Percentiles rank a stretch among this genome's conserved stretches.
Evolutionary conservation across 2,329 filamentous ascomycete species (phyloP).

Genomic region (Aspergillus versicolor): DNA sequence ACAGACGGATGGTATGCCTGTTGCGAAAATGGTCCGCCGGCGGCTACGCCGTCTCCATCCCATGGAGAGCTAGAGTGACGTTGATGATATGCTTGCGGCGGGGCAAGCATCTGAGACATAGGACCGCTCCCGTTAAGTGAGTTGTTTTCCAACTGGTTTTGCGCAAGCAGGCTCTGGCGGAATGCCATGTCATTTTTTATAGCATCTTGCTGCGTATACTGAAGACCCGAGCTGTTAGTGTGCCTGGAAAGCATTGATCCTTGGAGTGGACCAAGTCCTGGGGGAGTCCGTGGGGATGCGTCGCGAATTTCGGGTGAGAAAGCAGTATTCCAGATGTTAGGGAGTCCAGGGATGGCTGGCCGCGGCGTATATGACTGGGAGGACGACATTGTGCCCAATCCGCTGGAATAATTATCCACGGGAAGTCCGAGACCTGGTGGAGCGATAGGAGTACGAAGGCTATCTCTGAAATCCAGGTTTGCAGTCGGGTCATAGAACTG

Average conservation of each 20-base stretch:
- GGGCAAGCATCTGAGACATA: slow-evolving; percentile 26
- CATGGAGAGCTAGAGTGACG: slow-evolving; percentile 23
- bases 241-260: slow-evolving; percentile 17
- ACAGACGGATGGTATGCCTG: slow-evolving; percentile 11
- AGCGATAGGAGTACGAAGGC: slow-evolving; percentile 27
- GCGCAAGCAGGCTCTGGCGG: slow-evolving; percentile 27
- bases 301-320: slow-evolving; percentile 47
- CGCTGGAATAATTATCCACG: slow-evolving; percentile 17
- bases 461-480: slow-evolving; percentile 22
- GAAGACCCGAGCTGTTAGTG: slow-evolving; percentile 17
- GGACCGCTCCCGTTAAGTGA: slow-evolving; percentile 21
- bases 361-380: slow-evolving; percentile 35
- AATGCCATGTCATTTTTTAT: slow-evolving; percentile 28
- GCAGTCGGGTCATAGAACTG: slow-evolving; percentile 23
- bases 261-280: slow-evolving; percentile 29
- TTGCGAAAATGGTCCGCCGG: slow-evolving; percentile 1
- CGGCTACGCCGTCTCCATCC: slow-evolving; percentile 22
- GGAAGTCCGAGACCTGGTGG: slow-evolving; percentile 35
- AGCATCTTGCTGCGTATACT: slow-evolving; percentile 26
- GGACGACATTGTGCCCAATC: slow-evolving; percentile 21
- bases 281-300: slow-evolving; percentile 39
- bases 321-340: slow-evolving; percentile 47
- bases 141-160: slow-evolving; percentile 23
- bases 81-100: slow-evolving; percentile 16
- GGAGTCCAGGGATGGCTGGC: slow-evolving; percentile 32